Base-by-base conservation (phyloP, 2,329 filamentous ascomycete genomes). In the Bisporella sp. region DNA sequence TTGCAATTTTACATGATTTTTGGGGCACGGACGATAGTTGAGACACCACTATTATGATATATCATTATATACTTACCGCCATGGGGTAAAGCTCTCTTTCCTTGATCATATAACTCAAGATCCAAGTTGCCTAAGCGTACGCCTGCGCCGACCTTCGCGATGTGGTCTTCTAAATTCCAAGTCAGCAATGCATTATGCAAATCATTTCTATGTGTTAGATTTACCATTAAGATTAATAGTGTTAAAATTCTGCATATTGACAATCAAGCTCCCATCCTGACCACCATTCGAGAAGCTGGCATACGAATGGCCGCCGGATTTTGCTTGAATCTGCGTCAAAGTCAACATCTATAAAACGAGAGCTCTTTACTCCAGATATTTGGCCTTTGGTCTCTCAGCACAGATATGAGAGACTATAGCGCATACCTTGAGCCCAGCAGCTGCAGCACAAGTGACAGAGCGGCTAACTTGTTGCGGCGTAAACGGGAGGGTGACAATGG, bases 291-390 rank as follows among this genome's bases (percentile, higher is more conserved):
- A 59, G 30, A 39, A 75, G 35, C 74, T 77, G 1, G 66, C 77
- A 61, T 78, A 81, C 33, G 73, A 76, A 60, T 81, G 77, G 0
- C 77, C 78, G n/a, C 78, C 77, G 31, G 71, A 69, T 54, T 73
- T 75, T 1, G 76, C 67, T 41, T 76, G 75, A 3, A 21, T 21
- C 21, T 21, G 21, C 21, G 21, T 21, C 21, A 21, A 21, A 21
- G 21, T 21, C 21, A 21, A 21, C 21, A 21, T 21, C 2, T 21
- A 21, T 21, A 21, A 21, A 21, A 3, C 21, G 21, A 21, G 21
- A 21, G 21, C 21, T 21, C 21, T 21, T 21, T 21, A 21, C 21
- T 21, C 21, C 21, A 21, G 21, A 2, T 21, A 21, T 21, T 21
- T 21, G 21, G 2, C 21, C 21, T 21, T 21, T 21, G 21, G 21